Evolutionary conservation across 805 yeast species (phyloP).

Genomic region (Blastobotrys parvus): DNA sequence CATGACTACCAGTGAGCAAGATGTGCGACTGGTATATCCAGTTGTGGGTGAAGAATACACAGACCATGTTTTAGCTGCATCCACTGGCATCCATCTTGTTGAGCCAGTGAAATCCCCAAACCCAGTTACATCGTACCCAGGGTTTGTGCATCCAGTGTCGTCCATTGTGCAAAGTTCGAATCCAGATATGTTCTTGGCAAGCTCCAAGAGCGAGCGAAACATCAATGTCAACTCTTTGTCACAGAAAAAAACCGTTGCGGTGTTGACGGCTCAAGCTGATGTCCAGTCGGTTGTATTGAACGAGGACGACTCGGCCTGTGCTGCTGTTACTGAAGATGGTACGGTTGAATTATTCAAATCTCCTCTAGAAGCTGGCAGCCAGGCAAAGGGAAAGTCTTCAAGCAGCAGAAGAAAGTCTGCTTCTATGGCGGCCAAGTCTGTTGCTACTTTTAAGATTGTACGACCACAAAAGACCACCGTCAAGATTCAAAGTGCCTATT

Average conservation of each 20-base stretch:
- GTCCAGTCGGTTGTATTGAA: constrained; percentile 34
- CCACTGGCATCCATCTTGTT: constrained; percentile 55
- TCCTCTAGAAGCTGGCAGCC: constrained; percentile 29
- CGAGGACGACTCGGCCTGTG: constrained; percentile 28
- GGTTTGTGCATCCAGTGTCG: constrained; percentile 64
- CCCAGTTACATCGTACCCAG: constrained; percentile 50
- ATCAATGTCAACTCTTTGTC: constrained; percentile 56
- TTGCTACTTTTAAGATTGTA: constrained; percentile 8
- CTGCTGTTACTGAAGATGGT: constrained; percentile 69
- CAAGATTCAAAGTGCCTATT: constrained; percentile 8
- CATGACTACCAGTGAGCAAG: constrained; percentile 11
- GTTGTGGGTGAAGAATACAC: constrained; percentile 1
- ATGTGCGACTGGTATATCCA: constrained; percentile 11
- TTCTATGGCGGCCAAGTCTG: constrained; percentile 6
- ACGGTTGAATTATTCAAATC: constrained; percentile 59
- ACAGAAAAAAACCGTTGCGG: constrained; percentile 38
- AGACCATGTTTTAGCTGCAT: constrained; percentile 48
- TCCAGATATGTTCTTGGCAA: constrained; percentile 47
- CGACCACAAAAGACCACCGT: constrained; percentile 10
- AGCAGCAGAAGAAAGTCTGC: constrained; percentile 11
- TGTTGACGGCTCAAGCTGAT: constrained; percentile 64
- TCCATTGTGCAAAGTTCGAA: constrained; percentile 32
- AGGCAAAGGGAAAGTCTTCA: constrained; percentile 4
- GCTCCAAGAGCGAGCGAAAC: constrained; percentile 76
- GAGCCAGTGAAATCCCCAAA: constrained; percentile 30